A percentile compares a stretch with the other conserved stretches of the same genome.
Conservation (phyloP, 768 basidiomycete genomes). For the Russula abietina region DNA sequence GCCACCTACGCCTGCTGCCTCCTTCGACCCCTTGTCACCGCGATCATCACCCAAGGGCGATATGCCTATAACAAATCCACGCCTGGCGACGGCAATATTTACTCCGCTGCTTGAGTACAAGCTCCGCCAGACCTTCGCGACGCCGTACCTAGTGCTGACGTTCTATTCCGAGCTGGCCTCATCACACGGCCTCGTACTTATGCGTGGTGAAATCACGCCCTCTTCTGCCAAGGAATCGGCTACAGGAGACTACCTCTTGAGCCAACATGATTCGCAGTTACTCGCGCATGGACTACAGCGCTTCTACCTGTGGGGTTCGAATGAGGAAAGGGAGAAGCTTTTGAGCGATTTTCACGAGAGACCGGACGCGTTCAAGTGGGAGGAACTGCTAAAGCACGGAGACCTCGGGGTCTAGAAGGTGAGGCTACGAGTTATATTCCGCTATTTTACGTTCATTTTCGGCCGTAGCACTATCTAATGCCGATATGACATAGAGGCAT, state of each 20-base stretch:
- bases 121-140: conserved; percentile 72
- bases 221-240: conserved; percentile 36
- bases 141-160: conserved; percentile 85
- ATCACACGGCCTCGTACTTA: conserved; percentile 75
- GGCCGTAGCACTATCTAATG: not conserved
- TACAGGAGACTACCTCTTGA: conserved; percentile 49
- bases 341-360: conserved; percentile 70
- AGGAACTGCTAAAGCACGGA: conserved; percentile 57
- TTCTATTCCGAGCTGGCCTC: conserved; percentile 84
- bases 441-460: not conserved
- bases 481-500: not conserved
- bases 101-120: conserved; percentile 95
- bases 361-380: conserved; percentile 77
- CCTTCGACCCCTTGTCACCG: conserved; percentile 40
- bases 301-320: conserved; percentile 68
- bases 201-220: conserved; percentile 89
- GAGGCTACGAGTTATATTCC: not conserved
- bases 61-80: conserved; percentile 38
- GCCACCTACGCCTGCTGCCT: conserved; percentile 52
- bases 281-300: conserved; percentile 75
- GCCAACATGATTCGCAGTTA: conserved; percentile 78
- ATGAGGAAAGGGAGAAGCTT: conserved; percentile 43
- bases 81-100: conserved; percentile 75
- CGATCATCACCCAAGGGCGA: conserved; percentile 25
- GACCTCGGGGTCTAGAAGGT: conserved; percentile 14